These are phyloP conservation scores for Phytophthora multivora DNA, from an alignment of 352 stramenopile genomes.

Conservation along the genomic window DNA sequence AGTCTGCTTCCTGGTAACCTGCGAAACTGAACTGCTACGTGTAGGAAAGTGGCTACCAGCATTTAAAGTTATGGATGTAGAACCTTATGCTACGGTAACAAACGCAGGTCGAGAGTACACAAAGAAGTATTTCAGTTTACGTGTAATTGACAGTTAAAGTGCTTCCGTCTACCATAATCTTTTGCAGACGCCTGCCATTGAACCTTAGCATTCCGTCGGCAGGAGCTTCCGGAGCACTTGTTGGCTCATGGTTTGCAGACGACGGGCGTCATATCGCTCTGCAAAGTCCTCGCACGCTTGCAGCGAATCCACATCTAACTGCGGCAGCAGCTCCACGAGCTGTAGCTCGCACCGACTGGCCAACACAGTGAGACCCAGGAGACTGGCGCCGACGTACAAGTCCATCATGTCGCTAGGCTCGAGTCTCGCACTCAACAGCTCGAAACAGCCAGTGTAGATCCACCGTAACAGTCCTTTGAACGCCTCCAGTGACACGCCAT, in stretches of 20 bases:
- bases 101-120: too few relatives aligned
- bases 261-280: conserved; percentile 57
- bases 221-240: conserved; percentile 38
- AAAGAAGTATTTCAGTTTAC: too few relatives aligned
- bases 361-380: conserved; percentile 59
- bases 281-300: conserved; percentile 69
- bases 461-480: conserved; percentile 69
- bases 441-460: conserved; percentile 76
- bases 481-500: conserved; percentile 66
- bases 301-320: conserved; percentile 57
- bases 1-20: background rate
- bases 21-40: background rate
- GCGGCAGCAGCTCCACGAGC: conserved; percentile 52
- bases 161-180: too few relatives aligned
- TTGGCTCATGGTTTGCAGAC: conserved; percentile 51
- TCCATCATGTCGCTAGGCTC: conserved; percentile 75
- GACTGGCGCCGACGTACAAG: conserved; percentile 66
- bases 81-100: too few relatives aligned
- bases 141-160: too few relatives aligned
- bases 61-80: too few relatives aligned
- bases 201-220: conserved; percentile 10
- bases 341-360: conserved; percentile 67
- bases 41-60: too few relatives aligned
- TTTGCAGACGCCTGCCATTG: background rate
- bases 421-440: conserved; percentile 38